Evolutionary conservation across 805 yeast species (phyloP), one percentile per base, ranked within the genome.

Genomic region (Candida cerambycidarum): DNA sequence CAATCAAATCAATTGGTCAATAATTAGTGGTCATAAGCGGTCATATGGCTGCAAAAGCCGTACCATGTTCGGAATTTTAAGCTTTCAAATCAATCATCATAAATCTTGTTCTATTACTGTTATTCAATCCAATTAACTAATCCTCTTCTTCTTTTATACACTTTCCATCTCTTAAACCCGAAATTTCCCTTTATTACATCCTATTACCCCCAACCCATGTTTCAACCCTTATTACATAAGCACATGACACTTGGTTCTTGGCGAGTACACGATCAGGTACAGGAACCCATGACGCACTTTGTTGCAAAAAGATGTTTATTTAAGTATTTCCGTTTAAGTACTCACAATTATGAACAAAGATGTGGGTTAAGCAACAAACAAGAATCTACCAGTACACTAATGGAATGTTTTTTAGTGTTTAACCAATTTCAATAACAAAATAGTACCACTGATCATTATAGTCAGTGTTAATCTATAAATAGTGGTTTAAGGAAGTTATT

Each of bases 291-390:
- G 35, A 32, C 35, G 35, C 18, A 32, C 16, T 30, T 12, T 32
- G 35, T 18, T 32, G 35, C 35, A 32, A 32, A 32, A 32, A 13
- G n/a, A 6, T 32, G 35, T 32, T 32, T 32, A 32, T 32, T 32
- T 32, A 10, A 11, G 10, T 18, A 32, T 32, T 32, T 32, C 35
- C 35, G 17, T 13, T 32, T 32, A 18, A 15, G 35, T 11, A 14
- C 12, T 14, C 11, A 32, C 5, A 17, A 32, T 32, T 32, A 32
- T 32, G 35, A 32, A 32, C 35, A 11, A 32, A 32, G 35, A 10
- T 21, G 15, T 14, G 31, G 17, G 17, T 28, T 28, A 28, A 14
- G 31, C 13, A 13, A 14, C 31, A 28, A 28, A 5, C 15, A 28
- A 28, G 31, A n/a, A 28, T 28, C 31, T 13, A 5, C 15, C 31